Conservation (phyloP, 768 basidiomycete genomes). For the Pholiota molesta region DNA sequence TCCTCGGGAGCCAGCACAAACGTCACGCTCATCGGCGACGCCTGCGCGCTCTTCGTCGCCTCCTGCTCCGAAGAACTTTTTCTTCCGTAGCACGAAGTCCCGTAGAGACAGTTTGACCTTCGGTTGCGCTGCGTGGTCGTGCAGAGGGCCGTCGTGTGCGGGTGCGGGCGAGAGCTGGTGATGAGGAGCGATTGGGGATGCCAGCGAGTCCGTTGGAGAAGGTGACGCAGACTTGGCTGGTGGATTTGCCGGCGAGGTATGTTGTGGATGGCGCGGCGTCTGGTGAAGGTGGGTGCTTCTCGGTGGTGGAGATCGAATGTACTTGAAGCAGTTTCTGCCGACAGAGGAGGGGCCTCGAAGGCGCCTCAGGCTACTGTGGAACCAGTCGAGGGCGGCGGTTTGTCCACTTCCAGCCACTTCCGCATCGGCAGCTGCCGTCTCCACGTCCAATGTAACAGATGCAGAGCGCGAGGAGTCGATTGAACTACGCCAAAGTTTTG, state of each 20-base stretch:
- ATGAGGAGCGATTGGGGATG: not conserved
- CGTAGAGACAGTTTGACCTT: conserved; percentile 62
- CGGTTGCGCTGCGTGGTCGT: conserved; percentile 14
- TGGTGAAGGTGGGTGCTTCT: too few relatives aligned
- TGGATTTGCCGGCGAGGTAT: too few relatives aligned
- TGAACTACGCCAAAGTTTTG: not conserved
- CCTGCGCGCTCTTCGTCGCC: conserved; percentile 16
- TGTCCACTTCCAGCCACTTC: too few relatives aligned
- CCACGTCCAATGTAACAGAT: too few relatives aligned
- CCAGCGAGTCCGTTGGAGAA: too few relatives aligned
- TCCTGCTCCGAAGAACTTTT: conserved; percentile 50
- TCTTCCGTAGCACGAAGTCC: conserved; percentile 58
- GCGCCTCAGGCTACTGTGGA: not conserved
- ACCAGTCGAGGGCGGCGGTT: not conserved
- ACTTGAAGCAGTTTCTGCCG: not conserved
- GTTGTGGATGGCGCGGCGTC: too few relatives aligned
- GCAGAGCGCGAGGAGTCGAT: not conserved
- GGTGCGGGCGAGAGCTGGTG: not conserved
- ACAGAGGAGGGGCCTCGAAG: not conserved
- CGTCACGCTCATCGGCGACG: conserved; percentile 15
- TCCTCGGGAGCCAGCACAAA: conserved; percentile 5
- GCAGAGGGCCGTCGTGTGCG: not conserved
- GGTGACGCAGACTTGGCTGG: too few relatives aligned
- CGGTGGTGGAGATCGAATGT: too few relatives aligned
- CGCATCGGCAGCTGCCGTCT: not conserved